A percentile compares a stretch with the other conserved stretches of the same genome.
phyloP scores from a whole-genome alignment of 257 asterid species.

The Avicennia marina region DNA sequence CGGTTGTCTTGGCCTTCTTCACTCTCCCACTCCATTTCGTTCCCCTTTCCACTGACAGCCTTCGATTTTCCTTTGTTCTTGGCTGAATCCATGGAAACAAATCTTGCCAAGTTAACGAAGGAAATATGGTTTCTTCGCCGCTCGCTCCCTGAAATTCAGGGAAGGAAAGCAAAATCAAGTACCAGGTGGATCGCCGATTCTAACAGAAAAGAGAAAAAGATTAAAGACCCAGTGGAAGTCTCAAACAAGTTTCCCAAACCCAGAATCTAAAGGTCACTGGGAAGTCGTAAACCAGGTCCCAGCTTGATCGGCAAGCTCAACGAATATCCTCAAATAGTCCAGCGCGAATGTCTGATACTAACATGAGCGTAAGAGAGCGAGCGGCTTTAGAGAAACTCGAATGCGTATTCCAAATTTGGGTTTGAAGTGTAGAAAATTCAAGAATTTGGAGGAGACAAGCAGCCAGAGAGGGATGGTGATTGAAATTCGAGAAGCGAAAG shows the following conservation, averaged over 20 bases:
- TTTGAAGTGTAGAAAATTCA: neutral
- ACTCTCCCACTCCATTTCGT: conserved; percentile 31
- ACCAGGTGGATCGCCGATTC: conserved; percentile 10
- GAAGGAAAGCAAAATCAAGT: neutral
- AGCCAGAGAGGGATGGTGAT: neutral
- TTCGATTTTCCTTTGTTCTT: conserved; percentile 47
- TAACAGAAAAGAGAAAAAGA: neutral
- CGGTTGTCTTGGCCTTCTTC: too few relatives aligned
- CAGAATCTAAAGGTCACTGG: conserved; percentile 25
- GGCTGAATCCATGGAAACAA: conserved; percentile 36
- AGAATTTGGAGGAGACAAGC: conserved; percentile 17
- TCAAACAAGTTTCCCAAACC: conserved; percentile 12
- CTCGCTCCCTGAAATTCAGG: conserved; percentile 43
- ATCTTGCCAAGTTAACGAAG: neutral
- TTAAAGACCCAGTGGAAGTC: conserved; percentile 2
- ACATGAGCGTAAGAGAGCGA: conserved; percentile 42
- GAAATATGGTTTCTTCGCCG: conserved; percentile 27
- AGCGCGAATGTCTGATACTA: conserved; percentile 19
- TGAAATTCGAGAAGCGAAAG: too few relatives aligned
- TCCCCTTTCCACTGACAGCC: conserved; percentile 18
- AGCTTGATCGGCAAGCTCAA: neutral
- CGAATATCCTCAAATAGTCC: conserved; percentile 18
- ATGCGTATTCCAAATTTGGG: conserved; percentile 9
- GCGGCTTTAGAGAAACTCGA: conserved; percentile 35
- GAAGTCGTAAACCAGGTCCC: neutral